Base-by-base conservation (phyloP, 768 basidiomycete species). In the Amanita rubescens region DNA sequence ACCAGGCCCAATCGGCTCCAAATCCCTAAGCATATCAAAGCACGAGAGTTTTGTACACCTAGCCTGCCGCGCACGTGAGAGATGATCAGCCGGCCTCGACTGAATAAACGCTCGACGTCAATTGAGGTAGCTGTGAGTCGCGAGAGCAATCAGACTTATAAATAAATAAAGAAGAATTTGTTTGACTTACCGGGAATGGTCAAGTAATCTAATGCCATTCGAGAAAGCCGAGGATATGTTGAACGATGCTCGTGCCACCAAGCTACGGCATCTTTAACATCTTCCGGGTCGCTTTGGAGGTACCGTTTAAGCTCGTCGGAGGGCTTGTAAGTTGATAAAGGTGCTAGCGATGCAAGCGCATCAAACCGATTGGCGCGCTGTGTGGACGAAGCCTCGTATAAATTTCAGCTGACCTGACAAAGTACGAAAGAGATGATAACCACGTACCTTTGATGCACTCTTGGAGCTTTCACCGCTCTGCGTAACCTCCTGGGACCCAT, bases 31-130 rank as follows among this genome's bases (percentile, higher is more conserved):
- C 66, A 69, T 37, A 66, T 34, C n/a, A 67, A 57, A 3, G 61
- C 58, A 7, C 54, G 57, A 0, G 58, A 63, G 10, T 61, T 61
- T 25, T 63, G 57, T 3, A 49, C 51, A 5, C 57, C 55, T 1
- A 70, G 60, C 1, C 55, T 58, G 47, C 64, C 67, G 20, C 58
- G 57, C 5, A 62, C 56, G 35, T 65, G 62, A 0, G 64, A 60
- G 1, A 68, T 56, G 10, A 69, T 27, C 2, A 69, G 52, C 1
- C 59, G 60, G 19, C 67, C 67, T 3, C 60, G 56, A 54, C 62
- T 65, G 57, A 69, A 69, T 11, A 62, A 25, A 3, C 61, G 56
- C 49, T 68, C 63, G 38, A 68, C 63, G 45, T 61, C 64, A 7
- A 62, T 54, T 6, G 63, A 66, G 1, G 67, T 67, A 3, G 66